A percentile compares a stretch with the other conserved stretches of the same genome.
Evolutionary conservation across 208 protist species (phyloP).

Genomic region (Crithidia expoeki): DNA sequence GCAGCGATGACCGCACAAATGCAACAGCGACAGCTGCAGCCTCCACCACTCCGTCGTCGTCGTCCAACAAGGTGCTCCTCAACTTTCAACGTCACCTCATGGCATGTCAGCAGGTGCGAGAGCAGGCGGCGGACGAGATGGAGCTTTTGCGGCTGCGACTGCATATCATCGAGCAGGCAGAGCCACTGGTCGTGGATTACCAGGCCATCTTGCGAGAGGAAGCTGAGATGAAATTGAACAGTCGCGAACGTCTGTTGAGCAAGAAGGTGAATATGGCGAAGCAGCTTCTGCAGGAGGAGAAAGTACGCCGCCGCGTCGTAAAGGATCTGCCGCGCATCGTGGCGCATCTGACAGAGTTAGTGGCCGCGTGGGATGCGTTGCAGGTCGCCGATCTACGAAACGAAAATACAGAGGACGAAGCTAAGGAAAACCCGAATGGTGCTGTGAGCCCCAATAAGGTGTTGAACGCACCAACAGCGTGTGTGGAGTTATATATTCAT

Average conservation of each 20-base stretch:
- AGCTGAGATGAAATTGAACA: conserved; percentile 48
- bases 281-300: conserved; percentile 80
- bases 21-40: not conserved
- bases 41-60: not conserved
- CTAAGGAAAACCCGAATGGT: not conserved
- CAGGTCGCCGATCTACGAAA: conserved; percentile 19
- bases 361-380: conserved; percentile 53
- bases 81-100: conserved; percentile 38
- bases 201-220: conserved; percentile 50
- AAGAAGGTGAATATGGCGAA: conserved; percentile 89
- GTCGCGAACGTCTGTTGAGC: conserved; percentile 75
- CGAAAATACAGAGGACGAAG: conserved; percentile 11
- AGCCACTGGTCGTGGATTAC: conserved; percentile 47
- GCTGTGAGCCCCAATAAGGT: not conserved
- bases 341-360: conserved; percentile 41
- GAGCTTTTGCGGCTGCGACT: conserved; percentile 41
- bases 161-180: conserved; percentile 43
- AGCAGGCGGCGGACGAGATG: conserved; percentile 33
- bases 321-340: conserved; percentile 69
- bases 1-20: not conserved
- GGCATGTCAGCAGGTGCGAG: conserved; percentile 35
- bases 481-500: conserved; percentile 25
- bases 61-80: conserved; percentile 18
- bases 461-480: not conserved
- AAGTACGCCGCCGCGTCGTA: conserved; percentile 54